Base-by-base conservation (phyloP, 345 rosid species). In the Laguncularia racemosa region DNA sequence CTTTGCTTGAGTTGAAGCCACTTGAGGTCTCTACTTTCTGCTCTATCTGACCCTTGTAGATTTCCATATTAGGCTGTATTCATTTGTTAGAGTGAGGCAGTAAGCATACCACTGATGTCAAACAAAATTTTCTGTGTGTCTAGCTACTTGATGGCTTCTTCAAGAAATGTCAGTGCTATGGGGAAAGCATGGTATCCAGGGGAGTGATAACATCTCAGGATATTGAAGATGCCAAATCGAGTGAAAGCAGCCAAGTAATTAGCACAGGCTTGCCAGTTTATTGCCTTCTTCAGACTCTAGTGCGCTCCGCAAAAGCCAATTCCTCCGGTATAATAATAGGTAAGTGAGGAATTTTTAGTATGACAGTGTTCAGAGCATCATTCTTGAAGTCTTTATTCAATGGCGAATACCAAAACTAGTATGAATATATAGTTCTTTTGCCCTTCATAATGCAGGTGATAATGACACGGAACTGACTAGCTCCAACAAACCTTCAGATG, bases 181-280 rank as follows among this genome's bases (percentile, higher is more conserved):
- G 95, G 16, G 95, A 90, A 74, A 68, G 20, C 17, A 66, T 88
- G 85, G 72, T 84, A 48, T 65, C 75, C 3, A 81, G 84, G 70
- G 99, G 97, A 57, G 58, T 90, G 26, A 84, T 90, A 68, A 85
- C 95, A 9, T 69, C 59, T 16, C 73, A 82, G 64, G 99, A 95
- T 77, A 84, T 88, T 0, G 92, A 84, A 64, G 90, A 87, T 55
- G 90, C 89, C 20, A 90, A 73, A 63, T 79, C 88, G 26, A 75
- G 61, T 13, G 80, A 73, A 44, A 83, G 91, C 55, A 73, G 92
- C 50, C 71, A 56, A 44, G 92, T 90, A 59, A 70, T 95, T 33
- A 82, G 86, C 74, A 62, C 76, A n/a, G 97, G 99, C 19, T 75
- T 95, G 63, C 99, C 96, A 1, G 90, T 97, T 60, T 90, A 87